phyloP scores from a whole-genome alignment of 1,284 basidiomycete species.

The Crepidotus sp. region DNA sequence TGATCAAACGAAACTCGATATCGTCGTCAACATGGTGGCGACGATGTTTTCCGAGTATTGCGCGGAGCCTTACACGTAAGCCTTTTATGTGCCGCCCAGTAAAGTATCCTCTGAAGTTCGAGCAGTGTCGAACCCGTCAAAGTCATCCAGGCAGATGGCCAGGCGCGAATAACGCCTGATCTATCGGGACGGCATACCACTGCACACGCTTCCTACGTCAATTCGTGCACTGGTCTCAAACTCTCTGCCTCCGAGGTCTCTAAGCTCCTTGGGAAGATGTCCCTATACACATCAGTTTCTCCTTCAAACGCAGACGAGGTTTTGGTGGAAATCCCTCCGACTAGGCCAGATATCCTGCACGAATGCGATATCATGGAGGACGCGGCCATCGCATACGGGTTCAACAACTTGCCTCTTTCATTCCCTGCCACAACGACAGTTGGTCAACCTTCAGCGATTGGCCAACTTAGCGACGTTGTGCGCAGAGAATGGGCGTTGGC shows the following conservation, averaged over 20 bases:
- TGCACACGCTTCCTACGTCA: constrained; percentile 88
- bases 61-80: constrained; percentile 83
- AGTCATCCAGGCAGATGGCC: constrained; percentile 73
- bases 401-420: constrained; percentile 89
- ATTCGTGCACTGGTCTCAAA: constrained; percentile 85
- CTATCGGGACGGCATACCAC: constrained; percentile 63
- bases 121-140: constrained; percentile 84
- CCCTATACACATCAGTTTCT: constrained; percentile 46
- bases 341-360: constrained; percentile 94
- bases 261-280: constrained; percentile 70
- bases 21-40: constrained; percentile 90
- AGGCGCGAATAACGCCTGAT: constrained; percentile 72
- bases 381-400: constrained; percentile 94
- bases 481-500: constrained; percentile 88
- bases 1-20: constrained; percentile 94
- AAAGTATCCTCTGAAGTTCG: constrained; percentile 2
- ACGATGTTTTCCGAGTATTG: constrained; percentile 99
- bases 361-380: constrained; percentile 99
- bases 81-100: constrained; percentile 11
- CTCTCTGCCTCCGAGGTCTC: constrained; percentile 57
- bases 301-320: constrained; percentile 53
- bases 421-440: constrained; percentile 96
- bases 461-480: constrained; percentile 85
- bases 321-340: constrained; percentile 76
- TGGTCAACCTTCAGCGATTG: constrained; percentile 85